A percentile compares a stretch with the other conserved stretches of the same genome.
phyloP scores from a whole-genome alignment of 805 yeast genomes.

The Teunomyces aglyptinius region DNA sequence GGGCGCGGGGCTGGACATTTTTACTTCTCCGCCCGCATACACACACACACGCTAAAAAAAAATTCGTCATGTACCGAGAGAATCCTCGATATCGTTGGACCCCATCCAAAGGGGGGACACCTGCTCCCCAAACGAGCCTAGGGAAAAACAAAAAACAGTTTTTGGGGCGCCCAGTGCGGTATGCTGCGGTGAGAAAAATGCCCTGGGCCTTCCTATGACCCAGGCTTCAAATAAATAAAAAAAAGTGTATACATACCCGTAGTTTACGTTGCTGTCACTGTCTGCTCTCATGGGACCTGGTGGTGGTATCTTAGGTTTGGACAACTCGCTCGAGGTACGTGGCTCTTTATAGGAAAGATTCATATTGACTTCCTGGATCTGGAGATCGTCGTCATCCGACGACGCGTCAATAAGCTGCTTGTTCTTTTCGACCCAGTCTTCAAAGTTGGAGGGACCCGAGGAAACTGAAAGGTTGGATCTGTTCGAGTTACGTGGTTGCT shows the following conservation, averaged over 20 bases:
- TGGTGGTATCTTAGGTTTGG: constrained; percentile 29
- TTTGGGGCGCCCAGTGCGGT: neutral
- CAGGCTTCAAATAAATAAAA: neutral
- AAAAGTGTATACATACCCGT: constrained; percentile 23
- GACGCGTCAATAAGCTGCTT: constrained; percentile 40
- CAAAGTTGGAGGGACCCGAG: constrained; percentile 31
- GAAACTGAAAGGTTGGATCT: constrained; percentile 10
- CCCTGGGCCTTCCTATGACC: neutral
- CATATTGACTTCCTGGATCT: constrained; percentile 9
- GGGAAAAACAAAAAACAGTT: neutral
- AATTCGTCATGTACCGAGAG: too few species aligned
- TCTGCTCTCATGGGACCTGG: constrained; percentile 28
- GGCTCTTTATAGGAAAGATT: constrained; percentile 5
- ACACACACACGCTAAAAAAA: neutral
- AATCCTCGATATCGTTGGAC: neutral
- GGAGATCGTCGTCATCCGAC: constrained; percentile 39
- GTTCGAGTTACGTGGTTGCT: constrained; percentile 10
- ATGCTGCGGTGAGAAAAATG: neutral
- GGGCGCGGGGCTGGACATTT: constrained; percentile 1
- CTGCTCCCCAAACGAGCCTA: neutral
- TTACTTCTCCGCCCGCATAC: neutral
- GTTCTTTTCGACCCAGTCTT: constrained; percentile 56
- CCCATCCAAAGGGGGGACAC: neutral
- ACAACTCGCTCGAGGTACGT: constrained; percentile 6
- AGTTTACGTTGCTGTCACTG: constrained; percentile 37